Conservation (phyloP, 176 grass and related monocot genomes). For the Oryza australiensis region DNA sequence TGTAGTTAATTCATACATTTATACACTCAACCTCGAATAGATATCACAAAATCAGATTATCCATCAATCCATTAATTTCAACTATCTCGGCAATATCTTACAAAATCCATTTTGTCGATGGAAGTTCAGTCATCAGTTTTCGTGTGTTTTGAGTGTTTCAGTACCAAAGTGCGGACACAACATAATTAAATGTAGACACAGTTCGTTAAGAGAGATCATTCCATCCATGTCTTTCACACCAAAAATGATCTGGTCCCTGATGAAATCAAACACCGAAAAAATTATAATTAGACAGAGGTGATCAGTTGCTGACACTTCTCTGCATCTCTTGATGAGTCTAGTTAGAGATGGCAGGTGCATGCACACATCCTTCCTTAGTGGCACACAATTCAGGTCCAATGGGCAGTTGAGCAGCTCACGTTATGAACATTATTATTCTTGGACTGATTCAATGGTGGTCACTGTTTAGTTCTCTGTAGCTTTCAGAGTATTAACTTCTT, state of each 20-base stretch:
- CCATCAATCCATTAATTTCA: too few species aligned
- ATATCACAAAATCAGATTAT: too few species aligned
- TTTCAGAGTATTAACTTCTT: not conserved
- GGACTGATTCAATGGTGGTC: not conserved
- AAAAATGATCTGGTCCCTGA: not conserved
- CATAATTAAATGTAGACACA: not conserved
- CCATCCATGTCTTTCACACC: not conserved
- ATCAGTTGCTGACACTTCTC: conserved; percentile 6
- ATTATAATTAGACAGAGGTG: not conserved
- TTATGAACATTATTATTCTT: not conserved
- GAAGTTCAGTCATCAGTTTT: not conserved
- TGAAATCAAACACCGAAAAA: not conserved
- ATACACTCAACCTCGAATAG: too few species aligned
- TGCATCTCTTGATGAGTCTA: conserved; percentile 20
- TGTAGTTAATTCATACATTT: too few species aligned
- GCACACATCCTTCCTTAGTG: not conserved
- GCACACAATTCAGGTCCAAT: not conserved
- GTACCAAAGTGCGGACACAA: not conserved
- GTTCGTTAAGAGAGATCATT: not conserved
- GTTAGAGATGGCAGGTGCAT: not conserved
- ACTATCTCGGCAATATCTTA: too few species aligned
- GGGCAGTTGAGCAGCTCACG: not conserved
- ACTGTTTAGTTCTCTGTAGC: not conserved
- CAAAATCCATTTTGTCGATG: not conserved
- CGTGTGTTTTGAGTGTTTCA: not conserved